A percentile compares a stretch with the other conserved stretches of the same genome.
Conservation (phyloP, 257 asterid species). For the Avicennia marina region DNA sequence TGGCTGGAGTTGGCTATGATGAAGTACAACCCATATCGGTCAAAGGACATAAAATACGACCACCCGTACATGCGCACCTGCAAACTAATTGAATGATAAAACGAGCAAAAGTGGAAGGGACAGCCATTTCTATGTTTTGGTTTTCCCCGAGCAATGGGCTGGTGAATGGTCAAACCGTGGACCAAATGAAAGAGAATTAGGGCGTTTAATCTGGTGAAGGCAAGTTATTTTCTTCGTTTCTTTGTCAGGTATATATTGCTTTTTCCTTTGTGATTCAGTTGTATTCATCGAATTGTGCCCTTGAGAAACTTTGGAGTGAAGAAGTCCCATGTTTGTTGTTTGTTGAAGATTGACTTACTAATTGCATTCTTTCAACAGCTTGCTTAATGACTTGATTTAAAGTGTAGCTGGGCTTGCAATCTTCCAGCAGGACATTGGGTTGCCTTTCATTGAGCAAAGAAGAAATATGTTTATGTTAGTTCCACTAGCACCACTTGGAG, state of each 20-base stretch:
- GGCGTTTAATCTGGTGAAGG: constrained; percentile 20
- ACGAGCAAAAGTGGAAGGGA: constrained; percentile 3
- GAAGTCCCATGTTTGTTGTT: constrained; percentile 13
- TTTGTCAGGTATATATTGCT: neutral
- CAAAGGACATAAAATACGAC: constrained; percentile 69
- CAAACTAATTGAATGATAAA: constrained; percentile 60
- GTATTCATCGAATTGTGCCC: constrained; percentile 26
- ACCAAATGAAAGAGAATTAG: no score
- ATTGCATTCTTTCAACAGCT: constrained; percentile 31
- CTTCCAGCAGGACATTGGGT: no score
- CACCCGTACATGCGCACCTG: constrained; percentile 73
- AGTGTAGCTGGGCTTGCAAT: constrained; percentile 15
- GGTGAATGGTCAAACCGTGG: constrained; percentile 7
- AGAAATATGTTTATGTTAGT: no score
- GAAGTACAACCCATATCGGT: constrained; percentile 81
- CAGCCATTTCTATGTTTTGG: neutral
- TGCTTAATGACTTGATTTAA: constrained; percentile 16
- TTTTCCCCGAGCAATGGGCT: constrained; percentile 16
- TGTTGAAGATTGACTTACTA: constrained; percentile 17
- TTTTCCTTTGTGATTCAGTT: constrained; percentile 24
- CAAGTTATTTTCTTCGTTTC: constrained; percentile 21
- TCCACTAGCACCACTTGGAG: no score
- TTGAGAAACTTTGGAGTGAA: constrained; percentile 17
- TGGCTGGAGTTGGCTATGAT: constrained; percentile 96
- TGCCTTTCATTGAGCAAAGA: no score